Evolutionary conservation across 2,329 filamentous ascomycete genomes (phyloP), one percentile per base, ranked within the genome.

Genomic region (Diaporthe ilicicola): DNA sequence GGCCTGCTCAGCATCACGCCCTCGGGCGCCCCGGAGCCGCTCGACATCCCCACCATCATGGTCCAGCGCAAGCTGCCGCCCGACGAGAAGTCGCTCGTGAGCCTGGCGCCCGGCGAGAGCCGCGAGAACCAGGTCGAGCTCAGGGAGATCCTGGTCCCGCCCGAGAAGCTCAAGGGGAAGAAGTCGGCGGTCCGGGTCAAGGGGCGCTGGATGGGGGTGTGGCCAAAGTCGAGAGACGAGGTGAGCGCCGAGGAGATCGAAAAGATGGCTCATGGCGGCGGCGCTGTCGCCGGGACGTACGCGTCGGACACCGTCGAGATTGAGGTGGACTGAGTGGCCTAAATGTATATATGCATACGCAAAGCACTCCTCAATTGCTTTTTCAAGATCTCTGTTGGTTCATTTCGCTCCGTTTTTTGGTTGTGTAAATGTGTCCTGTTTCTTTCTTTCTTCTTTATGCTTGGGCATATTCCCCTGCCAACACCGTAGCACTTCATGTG

Each of bases 1-100:
- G 84, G 84, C 10, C 75, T 83, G n/a, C 65, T 86, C 5, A 76
- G 77, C 42, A 79, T 86, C 72, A 82, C 78, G 3, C 81, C 80
- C 3, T 76, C 79, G 3, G 80, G 78, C 1, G 76, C 77, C 19
- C 74, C 75, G 6, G 48, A 71, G 27, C 79, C 83, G 5, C 67
- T 86, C 4, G 77, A 82, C 4, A 75, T 84, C 12, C 78, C 80
- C 15, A 78, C 75, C 17, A 75, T 85, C 62, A 77, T 82, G 68
- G 74, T 84, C 54, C 78, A 80, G 42, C 78, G 84, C 15, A 74
- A 81, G 53, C 82, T 83, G 82, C 84, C 84, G 4, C 83, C 84
- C 0, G 75, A 73, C 5, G 75, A 74, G 15, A 82, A 84, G 2
- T 78, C 78, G 3, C 77, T 84, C 37, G 73, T 85, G 72, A 81